Base-by-base conservation (phyloP, 1,284 basidiomycete species). In the Ceratobasidium papillatum region DNA sequence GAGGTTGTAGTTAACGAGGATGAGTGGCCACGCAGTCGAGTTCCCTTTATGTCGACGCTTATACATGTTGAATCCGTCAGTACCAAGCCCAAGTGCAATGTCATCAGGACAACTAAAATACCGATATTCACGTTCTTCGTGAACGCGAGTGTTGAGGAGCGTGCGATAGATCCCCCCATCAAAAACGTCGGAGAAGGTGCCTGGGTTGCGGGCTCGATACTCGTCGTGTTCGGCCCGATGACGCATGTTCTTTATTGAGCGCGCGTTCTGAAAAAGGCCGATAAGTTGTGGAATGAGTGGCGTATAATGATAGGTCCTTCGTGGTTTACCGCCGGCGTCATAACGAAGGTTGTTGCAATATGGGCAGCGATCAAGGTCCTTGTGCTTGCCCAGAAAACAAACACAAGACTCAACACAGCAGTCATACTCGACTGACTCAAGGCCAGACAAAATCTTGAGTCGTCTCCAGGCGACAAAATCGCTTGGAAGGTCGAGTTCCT, bases 391-490 rank as follows among this genome's bases (percentile, higher is more conserved):
- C 2, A 69, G 51, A 19, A 41, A 69, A 25, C 66, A 69, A 0
- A 32, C 14, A 17, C 66, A 69, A 2, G 66, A 69, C 14, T 58
- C 45, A 11, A 69, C 17, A 30, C 66, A 69, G 17, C 34, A 56
- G 25, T 69, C 66, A 25, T 58, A 69, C 14, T 51, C 27, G 4
- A 22, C 36, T 2, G 49, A 36, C 34, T 68, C 65, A 2, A 72
- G 43, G 11, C 41, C 56, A 8, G 69, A 58, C 19, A 72, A 56
- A 9, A 72, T 58, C 27, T 36, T 36, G 32, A 72, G 69, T 8
- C 69, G 54, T 19, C 69, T 56, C 56, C 58, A 72, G 2, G 69
- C 69, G 19, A 72, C 36, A 62, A 72, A 72, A 2, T 72, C 69
- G 45, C 58, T 62, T 14, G 69, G 69, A 32, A 72, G 32, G 3